Percentiles rank a stretch among this genome's conserved stretches.
phyloP scores from a whole-genome alignment of 1,284 basidiomycete species.

The Bondarzewia mesenterica region DNA sequence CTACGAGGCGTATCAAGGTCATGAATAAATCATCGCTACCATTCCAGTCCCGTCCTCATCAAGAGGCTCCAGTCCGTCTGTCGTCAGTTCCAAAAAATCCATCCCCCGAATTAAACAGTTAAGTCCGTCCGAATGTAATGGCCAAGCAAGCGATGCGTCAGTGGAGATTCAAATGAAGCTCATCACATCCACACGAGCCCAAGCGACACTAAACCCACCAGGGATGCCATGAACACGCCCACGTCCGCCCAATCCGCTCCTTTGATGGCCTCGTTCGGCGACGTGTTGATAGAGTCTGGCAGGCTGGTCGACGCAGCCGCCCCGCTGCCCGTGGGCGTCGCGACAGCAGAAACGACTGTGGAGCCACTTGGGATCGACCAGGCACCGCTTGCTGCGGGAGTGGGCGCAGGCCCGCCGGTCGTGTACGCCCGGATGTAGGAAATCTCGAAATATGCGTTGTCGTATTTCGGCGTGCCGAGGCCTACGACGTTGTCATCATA shows the following conservation, averaged over 20 bases:
- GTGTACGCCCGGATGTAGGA: constrained; percentile 41
- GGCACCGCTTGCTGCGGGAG: constrained; percentile 6
- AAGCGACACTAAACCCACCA: constrained; percentile 1
- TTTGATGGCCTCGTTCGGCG: background rate
- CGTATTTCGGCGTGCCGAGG: constrained; percentile 44
- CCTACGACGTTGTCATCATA: constrained; percentile 49
- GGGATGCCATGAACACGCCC: background rate
- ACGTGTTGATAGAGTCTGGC: background rate
- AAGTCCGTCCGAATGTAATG: background rate
- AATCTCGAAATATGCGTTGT: constrained; percentile 47
- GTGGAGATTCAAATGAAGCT: background rate
- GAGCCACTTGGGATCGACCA: constrained; percentile 1
- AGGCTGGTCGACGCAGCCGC: background rate
- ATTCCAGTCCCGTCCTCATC: background rate
- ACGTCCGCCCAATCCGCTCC: background rate
- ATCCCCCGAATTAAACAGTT: background rate
- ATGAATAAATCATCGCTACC: background rate
- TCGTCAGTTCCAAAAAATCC: background rate
- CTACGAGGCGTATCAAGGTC: too few relatives aligned
- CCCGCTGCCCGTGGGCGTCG: constrained; percentile 2
- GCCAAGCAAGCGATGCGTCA: background rate
- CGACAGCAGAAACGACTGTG: background rate
- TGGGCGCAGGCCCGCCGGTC: constrained; percentile 15
- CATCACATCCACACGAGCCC: background rate
- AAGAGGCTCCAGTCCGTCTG: background rate